phyloP scores from a whole-genome alignment of 1,284 basidiomycete genomes.

The Boletellus sp. region DNA sequence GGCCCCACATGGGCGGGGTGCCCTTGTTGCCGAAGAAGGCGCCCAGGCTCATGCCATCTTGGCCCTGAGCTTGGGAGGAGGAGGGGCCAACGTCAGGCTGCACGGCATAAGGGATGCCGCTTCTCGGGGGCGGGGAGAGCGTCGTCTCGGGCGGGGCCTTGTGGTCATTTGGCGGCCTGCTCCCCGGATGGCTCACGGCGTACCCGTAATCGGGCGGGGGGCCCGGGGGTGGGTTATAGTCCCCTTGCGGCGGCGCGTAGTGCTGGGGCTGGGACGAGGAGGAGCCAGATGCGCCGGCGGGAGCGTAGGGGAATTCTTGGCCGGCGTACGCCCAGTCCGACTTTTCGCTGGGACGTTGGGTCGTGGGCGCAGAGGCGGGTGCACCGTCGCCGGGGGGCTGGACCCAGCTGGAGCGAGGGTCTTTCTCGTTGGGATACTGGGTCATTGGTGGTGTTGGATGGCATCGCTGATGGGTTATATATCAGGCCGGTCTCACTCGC shows the following conservation, averaged over 20 bases:
- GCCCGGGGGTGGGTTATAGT: conserved; percentile 4
- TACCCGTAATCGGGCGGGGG: conserved; percentile 22
- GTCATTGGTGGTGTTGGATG: conserved; percentile 8
- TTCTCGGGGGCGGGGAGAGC: neutral
- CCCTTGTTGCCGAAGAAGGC: conserved; percentile 29
- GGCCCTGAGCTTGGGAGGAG: neutral
- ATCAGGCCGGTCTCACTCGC: no score
- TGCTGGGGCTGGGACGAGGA: neutral
- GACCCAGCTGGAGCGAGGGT: conserved; percentile 14
- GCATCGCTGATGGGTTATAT: no score
- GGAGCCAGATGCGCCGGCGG: neutral
- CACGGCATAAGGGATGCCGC: neutral
- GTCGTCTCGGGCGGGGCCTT: neutral
- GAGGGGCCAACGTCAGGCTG: neutral
- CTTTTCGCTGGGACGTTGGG: neutral
- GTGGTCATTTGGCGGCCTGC: neutral
- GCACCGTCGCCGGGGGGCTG: conserved; percentile 6
- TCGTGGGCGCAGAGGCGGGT: neutral
- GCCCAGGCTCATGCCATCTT: conserved; percentile 14
- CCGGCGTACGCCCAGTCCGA: neutral
- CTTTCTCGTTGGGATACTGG: conserved; percentile 25
- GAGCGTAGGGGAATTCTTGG: neutral
- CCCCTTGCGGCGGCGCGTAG: conserved; percentile 7
- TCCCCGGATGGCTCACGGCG: conserved; percentile 2
- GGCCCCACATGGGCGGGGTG: conserved; percentile 27